Evolutionary conservation across 805 yeast species (phyloP), one percentile per base, ranked within the genome.

Genomic region (Lachancea waltii): DNA sequence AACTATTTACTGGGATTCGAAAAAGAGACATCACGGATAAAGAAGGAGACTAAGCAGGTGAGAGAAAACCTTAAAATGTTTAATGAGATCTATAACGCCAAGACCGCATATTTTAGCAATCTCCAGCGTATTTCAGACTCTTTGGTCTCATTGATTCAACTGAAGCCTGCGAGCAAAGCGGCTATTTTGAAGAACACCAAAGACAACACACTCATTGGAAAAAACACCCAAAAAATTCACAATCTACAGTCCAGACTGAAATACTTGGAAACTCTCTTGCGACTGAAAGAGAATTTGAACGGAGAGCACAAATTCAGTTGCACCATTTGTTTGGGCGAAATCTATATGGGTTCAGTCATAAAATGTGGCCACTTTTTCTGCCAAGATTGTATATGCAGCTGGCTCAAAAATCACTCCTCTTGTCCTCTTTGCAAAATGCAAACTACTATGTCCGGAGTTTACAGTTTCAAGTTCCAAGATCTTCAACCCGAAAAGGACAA

Each of bases 361-460:
- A 77, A 77, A 7, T 92, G 98, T 69, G 97, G 97, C 0, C 98
- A 92, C 60, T 79, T 78, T 48, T 92, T 82, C 54, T 92, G 98
- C 56, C 73, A 76, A 41, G 83, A 75, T 1, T 92, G 98, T 58
- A 65, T 92, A 25, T 69, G 64, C 14, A 77, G 69, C 38, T 92
- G 98, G 98, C 54, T 82, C 36, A 62, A 60, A 15, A 65, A 65
- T 11, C 72, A 72, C 27, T 55, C 62, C 1, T 61, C 65, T 2
- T 92, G 98, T 59, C 97, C 98, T 0, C 68, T 87, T 48, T 92
- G 98, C 62, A 85, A 85, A 43, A 62, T 71, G 2, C 46, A 46
- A 1, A 63, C 85, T 13, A 60, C 58, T 17, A 45, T 53, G 7
- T 59, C 66, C 3, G 81, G 85, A 21, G 64, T 85, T 7, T 85